A percentile compares a stretch with the other conserved stretches of the same genome.
Conservation (phyloP, 2,329 filamentous ascomycete species). For the Chalara sp. region DNA sequence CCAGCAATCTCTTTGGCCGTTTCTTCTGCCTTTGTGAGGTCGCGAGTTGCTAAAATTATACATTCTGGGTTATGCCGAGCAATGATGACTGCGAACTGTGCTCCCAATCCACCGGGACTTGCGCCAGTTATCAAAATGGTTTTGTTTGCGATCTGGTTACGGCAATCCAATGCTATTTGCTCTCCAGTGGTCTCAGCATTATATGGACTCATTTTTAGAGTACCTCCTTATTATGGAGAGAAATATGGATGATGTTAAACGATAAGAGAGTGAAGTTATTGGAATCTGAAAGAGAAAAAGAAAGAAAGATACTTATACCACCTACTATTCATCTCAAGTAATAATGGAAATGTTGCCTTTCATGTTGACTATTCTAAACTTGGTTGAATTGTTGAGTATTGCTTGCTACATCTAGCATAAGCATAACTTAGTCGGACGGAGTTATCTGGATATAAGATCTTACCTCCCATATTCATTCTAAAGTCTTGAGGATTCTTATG, state of each 20-base stretch:
- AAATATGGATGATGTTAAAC: neutral
- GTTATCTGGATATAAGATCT: too few relatives aligned
- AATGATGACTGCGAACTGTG: conserved; percentile 3
- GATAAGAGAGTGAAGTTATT: neutral
- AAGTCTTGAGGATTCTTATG: too few relatives aligned
- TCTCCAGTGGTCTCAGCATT: neutral
- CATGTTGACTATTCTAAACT: too few relatives aligned
- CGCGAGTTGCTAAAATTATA: conserved; percentile 7
- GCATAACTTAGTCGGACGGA: too few relatives aligned
- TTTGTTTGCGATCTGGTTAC: neutral
- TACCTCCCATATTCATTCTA: too few relatives aligned
- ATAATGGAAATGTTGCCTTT: too few relatives aligned
- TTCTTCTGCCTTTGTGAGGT: neutral
- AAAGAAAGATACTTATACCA: too few relatives aligned
- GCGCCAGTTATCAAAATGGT: conserved; percentile 3
- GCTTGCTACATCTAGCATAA: too few relatives aligned
- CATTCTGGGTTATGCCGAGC: conserved; percentile 11
- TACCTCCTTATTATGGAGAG: neutral
- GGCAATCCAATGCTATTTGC: neutral
- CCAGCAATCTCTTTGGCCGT: neutral
- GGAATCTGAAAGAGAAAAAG: too few relatives aligned
- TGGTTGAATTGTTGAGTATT: too few relatives aligned
- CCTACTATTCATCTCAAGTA: too few relatives aligned
- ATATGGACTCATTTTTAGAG: neutral
- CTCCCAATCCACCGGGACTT: conserved; percentile 2